Conservation (phyloP, 2,329 filamentous ascomycete genomes). For the Penicillium digitatum region DNA sequence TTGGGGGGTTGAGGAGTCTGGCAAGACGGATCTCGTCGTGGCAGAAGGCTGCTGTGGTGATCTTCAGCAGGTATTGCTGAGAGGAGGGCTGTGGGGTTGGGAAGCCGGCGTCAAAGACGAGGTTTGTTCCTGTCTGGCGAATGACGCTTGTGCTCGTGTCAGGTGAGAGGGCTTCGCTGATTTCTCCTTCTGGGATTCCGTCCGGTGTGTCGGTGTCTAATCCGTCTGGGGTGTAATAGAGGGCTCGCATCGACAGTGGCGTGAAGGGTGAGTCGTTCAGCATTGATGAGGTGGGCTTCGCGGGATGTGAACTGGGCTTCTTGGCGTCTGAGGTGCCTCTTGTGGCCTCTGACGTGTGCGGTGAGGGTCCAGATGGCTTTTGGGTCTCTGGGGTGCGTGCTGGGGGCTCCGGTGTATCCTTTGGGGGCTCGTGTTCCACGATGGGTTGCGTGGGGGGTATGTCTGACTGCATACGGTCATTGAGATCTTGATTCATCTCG, state of each 20-base stretch:
- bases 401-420: not conserved
- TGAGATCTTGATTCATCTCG: conserved; percentile 2
- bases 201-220: not conserved
- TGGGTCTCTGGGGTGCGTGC: not conserved
- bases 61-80: conserved; percentile 42
- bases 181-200: conserved; percentile 8
- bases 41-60: conserved; percentile 38
- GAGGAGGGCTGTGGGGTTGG: conserved; percentile 36
- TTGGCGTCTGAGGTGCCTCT: not conserved
- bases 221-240: conserved; percentile 31
- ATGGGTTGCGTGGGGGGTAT: conserved; percentile 5
- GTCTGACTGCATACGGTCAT: not conserved
- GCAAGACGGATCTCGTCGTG: conserved; percentile 37
- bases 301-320: conserved; percentile 7
- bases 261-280: conserved; percentile 38
- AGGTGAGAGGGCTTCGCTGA: conserved; percentile 9
- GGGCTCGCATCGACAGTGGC: conserved; percentile 37
- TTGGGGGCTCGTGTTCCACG: not conserved
- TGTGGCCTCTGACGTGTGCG: not conserved
- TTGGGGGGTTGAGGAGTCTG: conserved; percentile 25
- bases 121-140: conserved; percentile 24
- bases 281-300: conserved; percentile 26
- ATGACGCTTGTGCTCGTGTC: conserved; percentile 8
- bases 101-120: conserved; percentile 35
- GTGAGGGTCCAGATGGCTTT: not conserved